phyloP scores from a whole-genome alignment of 75 land plant genomes.

The Larix kaempferi region DNA sequence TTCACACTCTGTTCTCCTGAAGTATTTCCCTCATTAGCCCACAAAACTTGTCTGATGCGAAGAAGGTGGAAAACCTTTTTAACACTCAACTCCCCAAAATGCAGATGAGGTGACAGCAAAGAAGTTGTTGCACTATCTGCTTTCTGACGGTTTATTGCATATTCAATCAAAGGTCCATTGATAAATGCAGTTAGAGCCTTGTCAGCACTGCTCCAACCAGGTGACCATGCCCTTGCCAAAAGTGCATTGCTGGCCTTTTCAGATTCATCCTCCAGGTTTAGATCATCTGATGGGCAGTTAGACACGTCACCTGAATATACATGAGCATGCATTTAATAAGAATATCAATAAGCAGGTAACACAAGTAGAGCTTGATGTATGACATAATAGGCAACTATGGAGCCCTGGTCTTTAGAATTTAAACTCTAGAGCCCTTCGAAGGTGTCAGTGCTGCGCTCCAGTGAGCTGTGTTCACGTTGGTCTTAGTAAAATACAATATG shows the following conservation, averaged over 20 bases:
- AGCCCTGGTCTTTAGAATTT: too few relatives aligned
- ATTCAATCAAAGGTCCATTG: conserved; percentile 74
- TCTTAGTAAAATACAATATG: too few relatives aligned
- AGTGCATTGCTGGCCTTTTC: conserved; percentile 96
- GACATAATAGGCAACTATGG: too few relatives aligned
- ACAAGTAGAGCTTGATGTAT: too few relatives aligned
- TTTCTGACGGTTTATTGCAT: conserved; percentile 67
- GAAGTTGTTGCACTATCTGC: conserved; percentile 46
- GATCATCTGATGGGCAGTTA: conserved; percentile 54
- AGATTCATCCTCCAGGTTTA: conserved; percentile 75
- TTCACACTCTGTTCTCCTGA: conserved; percentile 83
- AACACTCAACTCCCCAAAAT: conserved; percentile 86
- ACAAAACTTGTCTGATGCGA: conserved; percentile 54
- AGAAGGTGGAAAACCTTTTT: too few relatives aligned
- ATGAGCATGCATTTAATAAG: background rate
- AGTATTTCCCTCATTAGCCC: conserved; percentile 89
- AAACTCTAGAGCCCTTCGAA: too few relatives aligned
- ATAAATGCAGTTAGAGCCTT: conserved; percentile 75
- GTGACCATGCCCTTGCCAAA: conserved; percentile 89
- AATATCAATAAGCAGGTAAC: background rate
- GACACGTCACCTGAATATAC: conserved; percentile 55
- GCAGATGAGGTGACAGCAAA: too few relatives aligned
- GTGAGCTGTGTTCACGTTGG: too few relatives aligned
- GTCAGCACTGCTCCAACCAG: conserved; percentile 96
- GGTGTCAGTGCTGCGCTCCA: too few relatives aligned